Percentiles rank a stretch among this genome's conserved stretches.
Evolutionary conservation across 805 yeast species (phyloP).

Genomic region (Tetrapisispora phaffii): DNA sequence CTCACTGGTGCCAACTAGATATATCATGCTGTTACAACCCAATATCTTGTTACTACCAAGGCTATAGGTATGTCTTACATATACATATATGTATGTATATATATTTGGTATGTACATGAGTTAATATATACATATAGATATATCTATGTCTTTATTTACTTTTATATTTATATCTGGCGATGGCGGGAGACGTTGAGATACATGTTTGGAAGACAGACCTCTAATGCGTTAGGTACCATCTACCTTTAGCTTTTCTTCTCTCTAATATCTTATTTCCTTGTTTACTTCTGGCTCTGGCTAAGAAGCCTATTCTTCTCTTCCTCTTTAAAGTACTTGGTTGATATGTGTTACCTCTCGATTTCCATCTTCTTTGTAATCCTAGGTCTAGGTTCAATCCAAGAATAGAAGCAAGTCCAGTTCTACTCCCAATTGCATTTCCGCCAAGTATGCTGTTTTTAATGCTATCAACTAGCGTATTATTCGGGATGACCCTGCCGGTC

Average conservation of each 20-base stretch:
- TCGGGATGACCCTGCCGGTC: neutral
- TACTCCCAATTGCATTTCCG: neutral
- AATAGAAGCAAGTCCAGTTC: no score
- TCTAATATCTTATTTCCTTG: constrained; percentile 70
- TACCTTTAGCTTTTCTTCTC: constrained; percentile 76
- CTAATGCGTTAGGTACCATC: constrained; percentile 86
- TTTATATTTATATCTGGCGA: no score
- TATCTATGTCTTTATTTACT: no score
- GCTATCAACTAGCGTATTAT: neutral
- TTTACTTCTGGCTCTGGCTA: constrained; percentile 67
- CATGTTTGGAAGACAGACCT: no score
- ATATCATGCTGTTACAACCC: no score
- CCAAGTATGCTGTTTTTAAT: neutral
- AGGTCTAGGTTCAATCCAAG: constrained; percentile 9
- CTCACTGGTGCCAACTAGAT: no score
- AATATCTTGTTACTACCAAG: no score
- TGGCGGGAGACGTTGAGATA: no score
- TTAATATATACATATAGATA: no score
- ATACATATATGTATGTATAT: no score
- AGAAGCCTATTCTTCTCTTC: constrained; percentile 82
- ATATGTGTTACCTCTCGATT: constrained; percentile 86
- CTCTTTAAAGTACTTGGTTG: constrained; percentile 88
- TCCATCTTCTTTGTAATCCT: constrained; percentile 45
- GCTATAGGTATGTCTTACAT: no score
- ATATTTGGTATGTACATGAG: no score